Base-by-base conservation (phyloP, 352 stramenopile genomes). In the Pythium volutum region DNA sequence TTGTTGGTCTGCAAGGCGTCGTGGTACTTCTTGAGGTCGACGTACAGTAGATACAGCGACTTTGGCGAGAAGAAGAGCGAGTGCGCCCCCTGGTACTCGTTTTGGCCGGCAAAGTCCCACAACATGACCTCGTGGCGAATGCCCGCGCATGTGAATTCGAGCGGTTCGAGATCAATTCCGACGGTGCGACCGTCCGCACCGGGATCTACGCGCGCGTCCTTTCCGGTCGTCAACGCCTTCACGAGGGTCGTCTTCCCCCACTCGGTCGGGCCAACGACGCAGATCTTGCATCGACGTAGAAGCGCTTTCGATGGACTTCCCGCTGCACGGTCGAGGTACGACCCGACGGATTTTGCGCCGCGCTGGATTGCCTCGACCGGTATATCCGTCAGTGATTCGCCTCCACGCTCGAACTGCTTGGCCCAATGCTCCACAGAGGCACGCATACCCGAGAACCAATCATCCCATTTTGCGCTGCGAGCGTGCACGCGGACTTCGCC, bases 101-200 rank as follows among this genome's bases (percentile, higher is more conserved):
- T 16, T 55, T 62, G 55, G 18, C 55, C 55, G n/a, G 45, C 55
- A 31, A 62, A 62, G 36, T 62, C 55, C 55, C 55, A 62, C 22
- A 54, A 47, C 20, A 45, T 55, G 43, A 62, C 33, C 27, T 62
- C 22, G 36, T 55, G 29, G 31, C 22, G 34, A 14, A 22, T 47
- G 33, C 45, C 34, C 23, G 43, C 47, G n/a, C 38, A 7, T 14
- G 22, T 49, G 46, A 55, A 55, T 15, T 38, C 2, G 15, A 54
- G 26, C 33, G 20, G 15, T 20, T 41, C 4, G 31, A 48, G 46
- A 62, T 62, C 45, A 22, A 62, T 49, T 20, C 55, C 41, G 34
- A 62, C 25, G 11, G 55, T 62, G 33, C 45, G 55, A 22, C 43
- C 55, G 31, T 62, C 46, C n/a, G 18, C 23, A 55, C 46, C 46